These are phyloP conservation scores for Globisporangium megalacanthum DNA, from an alignment of 352 stramenopile species.

Conservation along the genomic window DNA sequence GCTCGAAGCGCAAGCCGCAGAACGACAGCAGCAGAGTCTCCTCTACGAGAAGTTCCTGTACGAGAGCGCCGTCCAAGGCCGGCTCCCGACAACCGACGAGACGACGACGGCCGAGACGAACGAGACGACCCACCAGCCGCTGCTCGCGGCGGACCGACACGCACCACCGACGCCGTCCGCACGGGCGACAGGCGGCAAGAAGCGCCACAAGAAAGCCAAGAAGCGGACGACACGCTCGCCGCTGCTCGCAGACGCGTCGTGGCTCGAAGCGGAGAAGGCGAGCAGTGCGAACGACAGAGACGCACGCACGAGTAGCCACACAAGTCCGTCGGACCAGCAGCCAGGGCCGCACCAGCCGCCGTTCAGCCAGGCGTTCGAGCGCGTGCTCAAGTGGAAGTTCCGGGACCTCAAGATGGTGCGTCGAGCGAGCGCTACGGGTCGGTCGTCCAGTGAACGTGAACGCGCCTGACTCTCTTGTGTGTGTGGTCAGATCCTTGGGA, in stretches of 20 bases:
- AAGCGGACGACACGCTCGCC: slow-evolving; percentile 5
- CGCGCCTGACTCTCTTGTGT: slow-evolving; percentile 1
- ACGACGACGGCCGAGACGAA: background rate
- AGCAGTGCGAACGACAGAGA: background rate
- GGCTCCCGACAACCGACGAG: slow-evolving; percentile 18
- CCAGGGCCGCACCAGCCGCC: slow-evolving; percentile 16
- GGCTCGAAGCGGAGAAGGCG: background rate
- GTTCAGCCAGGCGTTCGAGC: slow-evolving; percentile 43
- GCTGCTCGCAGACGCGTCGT: background rate
- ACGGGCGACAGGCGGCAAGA: slow-evolving; percentile 17
- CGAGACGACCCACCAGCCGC: background rate
- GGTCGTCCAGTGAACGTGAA: background rate
- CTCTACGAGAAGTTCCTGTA: slow-evolving; percentile 88
- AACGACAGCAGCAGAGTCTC: slow-evolving; percentile 43
- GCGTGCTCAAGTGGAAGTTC: slow-evolving; percentile 84
- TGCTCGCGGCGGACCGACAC: background rate
- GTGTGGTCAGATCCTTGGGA: slow-evolving; percentile 57
- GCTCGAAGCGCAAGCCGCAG: slow-evolving; percentile 34
- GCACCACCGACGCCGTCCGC: slow-evolving; percentile 1
- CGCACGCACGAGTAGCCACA: slow-evolving; percentile 2
- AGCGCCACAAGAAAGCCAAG: slow-evolving; percentile 29
- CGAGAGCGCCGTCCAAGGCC: slow-evolving; percentile 49
- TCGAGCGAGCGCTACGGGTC: background rate
- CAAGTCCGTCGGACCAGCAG: slow-evolving; percentile 8
- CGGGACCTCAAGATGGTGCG: slow-evolving; percentile 82